phyloP scores from a whole-genome alignment of 140 eudicot genomes.

The Flaveria floridana region DNA sequence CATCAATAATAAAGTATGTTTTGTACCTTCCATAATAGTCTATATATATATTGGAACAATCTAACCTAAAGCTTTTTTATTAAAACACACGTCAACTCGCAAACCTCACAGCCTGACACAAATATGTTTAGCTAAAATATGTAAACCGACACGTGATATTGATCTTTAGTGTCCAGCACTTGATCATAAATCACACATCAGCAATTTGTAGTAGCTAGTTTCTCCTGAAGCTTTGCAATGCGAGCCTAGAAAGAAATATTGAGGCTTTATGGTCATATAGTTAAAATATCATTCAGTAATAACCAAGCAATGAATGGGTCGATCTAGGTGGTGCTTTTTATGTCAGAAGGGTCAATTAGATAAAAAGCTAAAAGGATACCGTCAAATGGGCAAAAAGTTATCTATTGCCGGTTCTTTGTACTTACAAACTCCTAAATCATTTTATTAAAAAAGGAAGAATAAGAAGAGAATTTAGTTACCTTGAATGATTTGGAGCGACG shows the following conservation, averaged over 20 bases:
- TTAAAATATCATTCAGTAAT: background rate
- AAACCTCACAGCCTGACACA: too few species aligned
- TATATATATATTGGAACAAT: too few species aligned
- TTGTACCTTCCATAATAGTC: too few species aligned
- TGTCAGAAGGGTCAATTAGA: background rate
- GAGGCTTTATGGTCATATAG: background rate
- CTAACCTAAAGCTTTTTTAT: too few species aligned
- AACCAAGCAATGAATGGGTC: background rate
- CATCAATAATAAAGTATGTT: too few species aligned
- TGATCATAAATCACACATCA: slow-evolving; percentile 36
- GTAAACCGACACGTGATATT: background rate
- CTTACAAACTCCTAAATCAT: background rate
- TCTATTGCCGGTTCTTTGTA: background rate
- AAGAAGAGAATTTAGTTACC: slow-evolving; percentile 32
- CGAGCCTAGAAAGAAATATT: slow-evolving; percentile 40
- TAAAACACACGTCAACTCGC: too few species aligned
- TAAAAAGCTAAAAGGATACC: background rate
- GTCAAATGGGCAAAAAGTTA: background rate
- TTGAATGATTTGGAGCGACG: slow-evolving; percentile 77
- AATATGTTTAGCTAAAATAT: background rate
- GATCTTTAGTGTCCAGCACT: background rate
- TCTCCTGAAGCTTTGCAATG: slow-evolving; percentile 57
- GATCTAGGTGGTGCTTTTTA: background rate
- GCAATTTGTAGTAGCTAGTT: slow-evolving; percentile 33
- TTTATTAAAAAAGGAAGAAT: background rate